These are phyloP conservation scores for Craterostigma plantagineum DNA, from an alignment of 257 asterid genomes.

Conservation along the genomic window DNA sequence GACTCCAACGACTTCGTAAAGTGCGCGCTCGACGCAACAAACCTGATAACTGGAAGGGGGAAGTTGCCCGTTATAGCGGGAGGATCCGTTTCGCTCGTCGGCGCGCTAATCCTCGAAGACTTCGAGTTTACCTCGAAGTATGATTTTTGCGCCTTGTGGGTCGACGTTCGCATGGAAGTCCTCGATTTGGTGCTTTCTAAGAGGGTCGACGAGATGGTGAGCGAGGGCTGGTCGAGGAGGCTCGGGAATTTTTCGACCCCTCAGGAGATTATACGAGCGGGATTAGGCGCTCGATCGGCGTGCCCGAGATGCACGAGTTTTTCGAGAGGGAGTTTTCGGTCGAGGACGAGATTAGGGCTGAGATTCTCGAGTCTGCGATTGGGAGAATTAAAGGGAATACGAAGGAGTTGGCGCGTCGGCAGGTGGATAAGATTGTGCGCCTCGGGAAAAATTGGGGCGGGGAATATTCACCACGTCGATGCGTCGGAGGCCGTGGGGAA, in stretches of 20 bases:
- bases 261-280: conserved; percentile 39
- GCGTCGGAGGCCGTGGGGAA: conserved; percentile 55
- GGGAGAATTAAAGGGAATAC: conserved; percentile 46
- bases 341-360: conserved; percentile 8
- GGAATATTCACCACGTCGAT: conserved; percentile 35
- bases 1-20: conserved; percentile 33
- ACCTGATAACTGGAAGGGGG: conserved; percentile 21
- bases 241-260: conserved; percentile 24
- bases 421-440: conserved; percentile 32
- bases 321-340: conserved; percentile 13
- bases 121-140: conserved; percentile 25
- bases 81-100: conserved; percentile 58
- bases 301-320: conserved; percentile 49
- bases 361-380: conserved; percentile 26
- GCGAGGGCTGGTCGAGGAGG: conserved; percentile 49
- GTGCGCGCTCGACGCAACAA: conserved; percentile 31
- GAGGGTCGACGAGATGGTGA: conserved; percentile 56
- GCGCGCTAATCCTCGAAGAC: conserved; percentile 35
- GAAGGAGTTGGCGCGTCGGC: conserved; percentile 29
- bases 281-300: conserved; percentile 56
- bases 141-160: conserved; percentile 54
- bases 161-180: conserved; percentile 30
- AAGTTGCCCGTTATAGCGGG: conserved; percentile 66
- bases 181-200: conserved; percentile 36
- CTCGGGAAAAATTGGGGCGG: conserved; percentile 30